phyloP scores from a whole-genome alignment of 352 stramenopile species.

The Pythium sp. region DNA sequence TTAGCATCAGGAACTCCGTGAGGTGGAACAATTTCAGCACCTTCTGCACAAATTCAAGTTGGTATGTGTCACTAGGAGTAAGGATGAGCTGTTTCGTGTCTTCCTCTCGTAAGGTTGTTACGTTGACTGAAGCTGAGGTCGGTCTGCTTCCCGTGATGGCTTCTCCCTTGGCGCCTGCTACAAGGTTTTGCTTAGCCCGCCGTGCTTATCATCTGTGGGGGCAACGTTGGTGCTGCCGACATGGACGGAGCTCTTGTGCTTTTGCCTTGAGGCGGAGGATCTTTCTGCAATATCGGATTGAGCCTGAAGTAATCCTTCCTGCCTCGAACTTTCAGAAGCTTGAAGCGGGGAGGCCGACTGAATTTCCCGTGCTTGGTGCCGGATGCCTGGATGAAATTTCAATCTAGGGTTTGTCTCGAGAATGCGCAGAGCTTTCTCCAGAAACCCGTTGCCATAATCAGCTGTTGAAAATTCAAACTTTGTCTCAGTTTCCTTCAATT shows the following conservation, averaged over 20 bases:
- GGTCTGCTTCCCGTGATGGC: too few species aligned
- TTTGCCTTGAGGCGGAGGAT: too few species aligned
- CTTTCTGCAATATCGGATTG: too few species aligned
- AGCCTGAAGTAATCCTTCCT: too few species aligned
- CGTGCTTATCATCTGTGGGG: too few species aligned
- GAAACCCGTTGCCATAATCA: neutral
- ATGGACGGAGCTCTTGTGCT: too few species aligned
- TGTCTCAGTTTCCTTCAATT: neutral
- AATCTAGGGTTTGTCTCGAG: neutral
- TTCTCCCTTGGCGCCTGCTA: too few species aligned
- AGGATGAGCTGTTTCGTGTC: neutral
- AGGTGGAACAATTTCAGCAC: neutral
- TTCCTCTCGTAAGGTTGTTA: too few species aligned
- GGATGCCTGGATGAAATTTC: neutral
- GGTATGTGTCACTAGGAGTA: neutral
- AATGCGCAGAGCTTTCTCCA: neutral
- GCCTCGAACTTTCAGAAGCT: too few species aligned
- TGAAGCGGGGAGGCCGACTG: neutral
- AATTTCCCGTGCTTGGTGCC: neutral
- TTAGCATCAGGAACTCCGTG: conserved; percentile 2
- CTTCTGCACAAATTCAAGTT: neutral
- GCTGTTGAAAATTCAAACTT: neutral
- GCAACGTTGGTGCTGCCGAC: too few species aligned
- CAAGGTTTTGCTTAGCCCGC: too few species aligned
- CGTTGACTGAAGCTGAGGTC: neutral